Percentiles rank a stretch among this genome's conserved stretches.
These are phyloP conservation scores for Wilcoxina mikolae DNA, from an alignment of 495 filamentous ascomycete genomes.

Conservation along the genomic window DNA sequence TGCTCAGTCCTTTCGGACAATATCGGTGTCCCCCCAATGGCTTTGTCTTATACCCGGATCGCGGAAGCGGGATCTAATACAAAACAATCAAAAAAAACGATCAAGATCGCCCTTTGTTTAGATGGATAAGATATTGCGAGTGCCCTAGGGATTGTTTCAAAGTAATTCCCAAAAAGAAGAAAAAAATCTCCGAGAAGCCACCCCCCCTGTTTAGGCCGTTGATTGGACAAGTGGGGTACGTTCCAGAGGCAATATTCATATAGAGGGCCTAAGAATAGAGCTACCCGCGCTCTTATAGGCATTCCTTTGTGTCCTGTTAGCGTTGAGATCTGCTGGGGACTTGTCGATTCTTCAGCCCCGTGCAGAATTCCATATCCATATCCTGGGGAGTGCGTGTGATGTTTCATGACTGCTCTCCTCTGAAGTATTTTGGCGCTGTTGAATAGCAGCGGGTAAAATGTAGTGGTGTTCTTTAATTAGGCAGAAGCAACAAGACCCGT, in stretches of 20 bases:
- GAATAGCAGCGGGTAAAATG: neutral
- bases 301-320: neutral
- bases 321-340: neutral
- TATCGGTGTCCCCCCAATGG: no score
- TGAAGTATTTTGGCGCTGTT: no score
- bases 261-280: neutral
- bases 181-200: no score
- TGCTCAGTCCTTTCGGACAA: no score
- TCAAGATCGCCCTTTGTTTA: no score
- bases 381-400: neutral
- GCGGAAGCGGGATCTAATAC: no score
- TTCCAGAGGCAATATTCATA: no score
- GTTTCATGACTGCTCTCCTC: neutral
- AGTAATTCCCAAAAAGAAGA: no score
- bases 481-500: neutral
- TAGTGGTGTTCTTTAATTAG: neutral
- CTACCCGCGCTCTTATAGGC: neutral
- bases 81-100: no score
- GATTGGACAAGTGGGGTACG: neutral
- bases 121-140: no score
- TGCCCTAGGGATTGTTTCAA: no score
- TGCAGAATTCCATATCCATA: neutral
- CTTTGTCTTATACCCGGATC: no score
- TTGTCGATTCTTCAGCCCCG: neutral
- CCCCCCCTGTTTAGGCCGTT: neutral